Conservation (phyloP, 106 monocot genomes). For the Dendrobium chrysotoxum region DNA sequence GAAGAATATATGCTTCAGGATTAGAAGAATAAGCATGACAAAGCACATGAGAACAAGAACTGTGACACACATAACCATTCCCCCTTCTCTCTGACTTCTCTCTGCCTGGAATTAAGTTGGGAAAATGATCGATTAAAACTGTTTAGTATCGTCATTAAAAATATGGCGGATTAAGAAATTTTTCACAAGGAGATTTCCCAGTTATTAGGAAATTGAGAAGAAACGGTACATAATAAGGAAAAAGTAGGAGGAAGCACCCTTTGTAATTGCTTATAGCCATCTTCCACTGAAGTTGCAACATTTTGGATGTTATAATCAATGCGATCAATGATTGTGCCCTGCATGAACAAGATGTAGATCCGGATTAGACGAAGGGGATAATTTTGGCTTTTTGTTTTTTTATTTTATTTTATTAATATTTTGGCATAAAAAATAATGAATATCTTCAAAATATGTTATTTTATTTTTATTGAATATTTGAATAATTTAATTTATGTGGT, state of each 20-base stretch:
- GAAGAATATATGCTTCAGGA: slow-evolving; percentile 7
- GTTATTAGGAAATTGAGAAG: no score
- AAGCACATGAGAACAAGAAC: slow-evolving; percentile 6
- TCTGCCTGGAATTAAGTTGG: neutral
- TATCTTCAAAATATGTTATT: no score
- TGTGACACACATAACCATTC: slow-evolving; percentile 10
- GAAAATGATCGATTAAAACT: neutral
- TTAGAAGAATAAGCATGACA: slow-evolving; percentile 4
- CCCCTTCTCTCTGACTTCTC: slow-evolving; percentile 8
- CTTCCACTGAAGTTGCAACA: slow-evolving; percentile 82
- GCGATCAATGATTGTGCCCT: slow-evolving; percentile 94
- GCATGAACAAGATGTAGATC: neutral
- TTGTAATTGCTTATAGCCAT: slow-evolving; percentile 79
- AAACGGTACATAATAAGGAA: neutral
- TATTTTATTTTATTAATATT: no score
- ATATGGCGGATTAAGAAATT: no score
- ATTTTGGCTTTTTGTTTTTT: no score
- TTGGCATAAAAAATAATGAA: no score
- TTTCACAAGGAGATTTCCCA: no score
- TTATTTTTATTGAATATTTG: no score
- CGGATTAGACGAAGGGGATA: neutral
- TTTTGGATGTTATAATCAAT: slow-evolving; percentile 93
- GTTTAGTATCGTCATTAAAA: no score
- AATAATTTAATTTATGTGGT: no score
- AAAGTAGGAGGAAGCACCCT: slow-evolving; percentile 39